A percentile compares a stretch with the other conserved stretches of the same genome.
Conservation (phyloP, 1,284 basidiomycete genomes). For the Rhodotorula sp. region DNA sequence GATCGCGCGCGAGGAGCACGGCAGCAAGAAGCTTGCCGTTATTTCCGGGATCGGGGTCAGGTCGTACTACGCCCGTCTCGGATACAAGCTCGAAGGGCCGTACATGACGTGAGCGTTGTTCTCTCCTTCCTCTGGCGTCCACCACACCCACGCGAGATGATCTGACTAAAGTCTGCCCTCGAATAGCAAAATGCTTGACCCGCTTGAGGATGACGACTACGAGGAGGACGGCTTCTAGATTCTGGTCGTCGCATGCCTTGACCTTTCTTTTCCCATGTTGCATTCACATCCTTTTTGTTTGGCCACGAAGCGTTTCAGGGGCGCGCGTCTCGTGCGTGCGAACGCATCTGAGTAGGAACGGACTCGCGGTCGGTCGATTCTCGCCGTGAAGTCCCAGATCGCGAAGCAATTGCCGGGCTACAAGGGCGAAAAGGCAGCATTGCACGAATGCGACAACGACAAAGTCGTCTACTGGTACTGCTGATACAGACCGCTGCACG, state of each 20-base stretch:
- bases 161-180: neutral
- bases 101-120: slow-evolving; percentile 64
- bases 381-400: too few species aligned
- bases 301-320: neutral
- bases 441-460: too few species aligned
- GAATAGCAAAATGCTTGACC: slow-evolving; percentile 15
- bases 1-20: slow-evolving; percentile 97
- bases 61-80: slow-evolving; percentile 75
- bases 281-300: too few species aligned
- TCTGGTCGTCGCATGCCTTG: neutral
- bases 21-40: slow-evolving; percentile 88
- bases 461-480: slow-evolving; percentile 16
- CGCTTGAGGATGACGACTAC: slow-evolving; percentile 14
- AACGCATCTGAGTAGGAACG: too few species aligned
- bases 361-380: too few species aligned
- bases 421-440: too few species aligned
- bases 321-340: too few species aligned
- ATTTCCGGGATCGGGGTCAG: slow-evolving; percentile 70
- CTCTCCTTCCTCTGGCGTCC: too few species aligned
- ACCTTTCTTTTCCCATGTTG: neutral
- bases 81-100: slow-evolving; percentile 91
- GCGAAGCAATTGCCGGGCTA: too few species aligned
- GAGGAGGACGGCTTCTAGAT: neutral
- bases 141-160: too few species aligned
- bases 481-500: slow-evolving; percentile 5